Evolutionary conservation across 441 rosid species (phyloP), one percentile per base, ranked within the genome.

Genomic region (Pelargonium citronellum): DNA sequence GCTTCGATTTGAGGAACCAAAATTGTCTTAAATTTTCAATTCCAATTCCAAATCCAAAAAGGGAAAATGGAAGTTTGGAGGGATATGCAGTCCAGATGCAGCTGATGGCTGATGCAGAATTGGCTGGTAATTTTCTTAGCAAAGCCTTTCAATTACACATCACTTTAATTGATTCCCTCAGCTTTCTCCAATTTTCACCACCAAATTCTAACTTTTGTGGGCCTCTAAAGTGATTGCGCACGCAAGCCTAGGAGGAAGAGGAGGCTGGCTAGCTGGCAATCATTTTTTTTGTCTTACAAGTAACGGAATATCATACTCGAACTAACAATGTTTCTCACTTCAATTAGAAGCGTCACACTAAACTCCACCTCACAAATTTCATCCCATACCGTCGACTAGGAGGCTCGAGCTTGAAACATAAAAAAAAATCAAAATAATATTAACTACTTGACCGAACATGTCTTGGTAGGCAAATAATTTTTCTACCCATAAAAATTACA

Each of bases 141-240:
- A 69, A 47, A 78, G 75, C 73, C 68, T 11, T 51, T 51, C 20
- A 51, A n/a, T 51, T 51, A 13, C 58, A 0, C 67, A 57, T 57
- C 65, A 61, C 80, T 74, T 77, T 82, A 41, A 20, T 71, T 74
- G 80, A 80, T 71, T 80, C 82, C 71, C 12, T 49, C 68, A 51
- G 58, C 75, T 73, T 63, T 71, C 75, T 24, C 76, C 71, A 49
- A 55, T 70, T 67, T 69, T 80, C 68, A 70, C 72, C n/a, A 75
- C 60, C 57, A 71, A 69, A 58, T 27, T 47, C 39, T 43, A 7
- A 1, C 79, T 72, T 73, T 71, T 72, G 82, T 74, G 86, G 79
- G 75, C 79, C 82, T 77, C 63, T 39, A 69, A 72, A 75, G 74
- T 58, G 67, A 41, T 61, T 15, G 57, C 6, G 58, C 58, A 9